These are phyloP conservation scores for Mycena latifolia DNA, from an alignment of 768 basidiomycete genomes.

Conservation along the genomic window DNA sequence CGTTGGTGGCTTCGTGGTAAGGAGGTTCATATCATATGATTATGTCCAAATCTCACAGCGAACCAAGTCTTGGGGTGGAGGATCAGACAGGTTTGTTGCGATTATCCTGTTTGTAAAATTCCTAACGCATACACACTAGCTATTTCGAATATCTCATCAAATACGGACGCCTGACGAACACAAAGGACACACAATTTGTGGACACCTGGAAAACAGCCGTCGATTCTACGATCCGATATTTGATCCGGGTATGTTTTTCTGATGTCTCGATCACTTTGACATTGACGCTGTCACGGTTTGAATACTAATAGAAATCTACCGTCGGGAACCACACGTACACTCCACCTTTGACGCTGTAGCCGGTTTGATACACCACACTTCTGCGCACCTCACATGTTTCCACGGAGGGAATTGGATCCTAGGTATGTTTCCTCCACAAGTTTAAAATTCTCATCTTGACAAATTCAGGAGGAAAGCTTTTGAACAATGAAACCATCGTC, in stretches of 20 bases:
- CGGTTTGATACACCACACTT: slow-evolving; percentile 56
- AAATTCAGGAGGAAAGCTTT: slow-evolving; percentile 56
- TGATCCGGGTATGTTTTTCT: slow-evolving; percentile 60
- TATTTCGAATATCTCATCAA: slow-evolving; percentile 87
- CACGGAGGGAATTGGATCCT: slow-evolving; percentile 37
- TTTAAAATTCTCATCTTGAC: not conserved
- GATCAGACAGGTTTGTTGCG: too few species aligned
- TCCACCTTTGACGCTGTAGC: slow-evolving; percentile 67
- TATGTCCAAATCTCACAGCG: too few species aligned
- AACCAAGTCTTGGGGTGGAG: slow-evolving; percentile 14
- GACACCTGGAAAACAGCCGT: slow-evolving; percentile 78
- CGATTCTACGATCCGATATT: slow-evolving; percentile 72
- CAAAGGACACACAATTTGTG: slow-evolving; percentile 68
- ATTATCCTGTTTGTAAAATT: too few species aligned
- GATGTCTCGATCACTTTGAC: not conserved
- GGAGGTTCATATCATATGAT: too few species aligned
- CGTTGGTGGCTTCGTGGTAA: slow-evolving; percentile 60
- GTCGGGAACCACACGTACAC: slow-evolving; percentile 73
- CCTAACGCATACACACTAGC: too few species aligned
- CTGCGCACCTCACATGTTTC: slow-evolving; percentile 77
- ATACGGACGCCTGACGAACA: slow-evolving; percentile 74
- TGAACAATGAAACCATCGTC: slow-evolving; percentile 62
- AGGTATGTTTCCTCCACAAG: slow-evolving; percentile 31
- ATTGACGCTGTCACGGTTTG: too few species aligned
- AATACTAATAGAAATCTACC: slow-evolving; percentile 77